phyloP scores from a whole-genome alignment of 345 rosid genomes.

The Populus deltoides region DNA sequence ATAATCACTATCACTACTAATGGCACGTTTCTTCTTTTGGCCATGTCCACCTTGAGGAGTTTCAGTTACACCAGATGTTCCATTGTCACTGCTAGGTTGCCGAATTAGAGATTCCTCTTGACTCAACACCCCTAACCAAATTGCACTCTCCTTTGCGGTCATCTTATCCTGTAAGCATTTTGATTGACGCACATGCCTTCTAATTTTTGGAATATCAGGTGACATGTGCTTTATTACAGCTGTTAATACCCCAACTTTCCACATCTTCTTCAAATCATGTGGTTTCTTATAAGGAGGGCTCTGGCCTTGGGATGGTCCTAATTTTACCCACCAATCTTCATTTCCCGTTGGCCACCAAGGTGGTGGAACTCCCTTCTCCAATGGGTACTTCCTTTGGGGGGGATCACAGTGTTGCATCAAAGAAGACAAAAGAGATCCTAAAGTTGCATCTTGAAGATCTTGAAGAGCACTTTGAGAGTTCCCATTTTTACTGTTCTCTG shows the following conservation, averaged over 20 bases:
- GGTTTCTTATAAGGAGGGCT: constrained; percentile 92
- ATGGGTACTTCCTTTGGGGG: constrained; percentile 91
- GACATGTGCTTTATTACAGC: constrained; percentile 98
- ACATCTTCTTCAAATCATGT: constrained; percentile 96
- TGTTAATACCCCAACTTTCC: constrained; percentile 96
- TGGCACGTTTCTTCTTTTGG: constrained; percentile 42
- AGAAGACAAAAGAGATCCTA: constrained; percentile 89
- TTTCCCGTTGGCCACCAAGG: constrained; percentile 99
- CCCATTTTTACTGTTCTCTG: constrained; percentile 57
- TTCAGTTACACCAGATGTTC: constrained; percentile 78
- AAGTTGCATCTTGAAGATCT: constrained; percentile 97
- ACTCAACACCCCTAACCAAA: constrained; percentile 90
- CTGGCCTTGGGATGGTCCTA: constrained; percentile 60
- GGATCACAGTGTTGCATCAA: constrained; percentile 99
- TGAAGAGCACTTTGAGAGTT: constrained; percentile 64
- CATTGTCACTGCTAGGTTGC: constrained; percentile 87
- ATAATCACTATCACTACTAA: constrained; percentile 73
- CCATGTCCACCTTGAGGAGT: constrained; percentile 40
- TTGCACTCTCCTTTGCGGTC: constrained; percentile 99
- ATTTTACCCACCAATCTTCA: constrained; percentile 92
- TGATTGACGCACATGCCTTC: constrained; percentile 88
- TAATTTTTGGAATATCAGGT: constrained; percentile 90
- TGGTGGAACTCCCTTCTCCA: constrained; percentile 84
- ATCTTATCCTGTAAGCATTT: constrained; percentile 99
- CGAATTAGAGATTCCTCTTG: constrained; percentile 71